Conservation (phyloP, 164 flowering plant genomes). For the Akebia trifoliata region DNA sequence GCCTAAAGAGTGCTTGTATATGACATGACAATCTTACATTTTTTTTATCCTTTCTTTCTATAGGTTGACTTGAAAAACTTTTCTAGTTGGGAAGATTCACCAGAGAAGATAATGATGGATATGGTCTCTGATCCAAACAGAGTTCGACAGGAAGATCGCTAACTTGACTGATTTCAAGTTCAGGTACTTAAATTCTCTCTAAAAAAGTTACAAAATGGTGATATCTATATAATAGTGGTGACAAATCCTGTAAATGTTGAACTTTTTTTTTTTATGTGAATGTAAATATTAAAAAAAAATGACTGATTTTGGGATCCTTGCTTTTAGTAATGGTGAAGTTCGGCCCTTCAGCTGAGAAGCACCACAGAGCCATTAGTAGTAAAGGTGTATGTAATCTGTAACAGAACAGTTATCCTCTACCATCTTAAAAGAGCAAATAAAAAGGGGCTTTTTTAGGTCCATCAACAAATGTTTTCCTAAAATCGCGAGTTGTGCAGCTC, state of each 20-base stretch:
- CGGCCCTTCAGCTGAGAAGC: neutral
- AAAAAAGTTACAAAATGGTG: neutral
- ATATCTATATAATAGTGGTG: neutral
- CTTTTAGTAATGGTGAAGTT: neutral
- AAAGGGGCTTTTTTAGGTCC: no score
- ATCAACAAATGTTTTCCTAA: no score
- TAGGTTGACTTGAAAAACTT: conserved; percentile 93
- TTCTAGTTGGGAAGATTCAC: conserved; percentile 92
- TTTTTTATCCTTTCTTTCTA: conserved; percentile 1
- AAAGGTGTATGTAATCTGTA: no score
- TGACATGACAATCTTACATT: neutral
- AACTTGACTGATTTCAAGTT: neutral
- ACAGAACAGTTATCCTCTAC: no score
- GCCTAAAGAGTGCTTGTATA: no score
- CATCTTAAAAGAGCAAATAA: no score
- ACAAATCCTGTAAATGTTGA: neutral
- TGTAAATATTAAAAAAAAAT: neutral
- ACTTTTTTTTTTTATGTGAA: neutral
- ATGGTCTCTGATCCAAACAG: conserved; percentile 71
- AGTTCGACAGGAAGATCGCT: conserved; percentile 67
- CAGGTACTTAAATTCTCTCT: neutral
- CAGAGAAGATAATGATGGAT: conserved; percentile 98
- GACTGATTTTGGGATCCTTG: neutral
- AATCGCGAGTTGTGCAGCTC: no score
- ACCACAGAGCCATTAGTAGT: no score